Base-by-base conservation (phyloP, 2,329 filamentous ascomycete genomes). In the Pestalotiopsis sp. region DNA sequence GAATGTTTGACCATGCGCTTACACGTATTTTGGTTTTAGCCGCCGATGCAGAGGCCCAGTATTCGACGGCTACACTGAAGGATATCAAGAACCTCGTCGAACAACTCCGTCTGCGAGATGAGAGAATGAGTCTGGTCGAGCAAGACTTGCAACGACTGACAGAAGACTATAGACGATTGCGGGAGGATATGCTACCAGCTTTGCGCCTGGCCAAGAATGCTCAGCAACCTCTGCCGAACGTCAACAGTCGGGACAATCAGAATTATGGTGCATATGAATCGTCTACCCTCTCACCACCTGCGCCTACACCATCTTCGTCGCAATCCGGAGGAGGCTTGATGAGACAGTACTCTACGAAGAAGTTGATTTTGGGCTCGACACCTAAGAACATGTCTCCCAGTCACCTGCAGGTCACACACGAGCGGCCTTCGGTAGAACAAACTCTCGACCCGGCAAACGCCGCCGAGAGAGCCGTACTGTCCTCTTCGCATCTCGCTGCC, bases 81-180 rank as follows among this genome's bases (percentile, higher is more conserved):
- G 96, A 99, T 77, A 94, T 99, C 76, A 92, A 94, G 72, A 91
- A 95, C 66, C 88, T 99, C 23, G 95, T 97, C 71, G 93, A 95
- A 76, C 94, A 97, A 71, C 90, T 99, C 61, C 91, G 93, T 72
- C 85, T 97, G 71, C 92, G 96, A 73, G 96, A 99, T 79, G 94
- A 98, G 81, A 91, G 94, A 69, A 95, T 98, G 82, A 90, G 89
- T 72, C 85, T 93, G 58, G 88, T 95, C 31, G 95, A 98, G 80
- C 88, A 91, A 69, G 94, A 98, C 77, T 82, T 98, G 77, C 90
- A 92, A 71, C 90, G 92, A 70, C 87, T 98, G 76, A 91, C 92
- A 13, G 94, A 98, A 56, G 95, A 98, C 78, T 97, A 97, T 78
- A 89, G 92, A 74, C 91, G 94, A 73, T 82, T 99, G 71, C 89